phyloP scores from a whole-genome alignment of 2,329 filamentous ascomycete species.

The Fusarium tricinctum region DNA sequence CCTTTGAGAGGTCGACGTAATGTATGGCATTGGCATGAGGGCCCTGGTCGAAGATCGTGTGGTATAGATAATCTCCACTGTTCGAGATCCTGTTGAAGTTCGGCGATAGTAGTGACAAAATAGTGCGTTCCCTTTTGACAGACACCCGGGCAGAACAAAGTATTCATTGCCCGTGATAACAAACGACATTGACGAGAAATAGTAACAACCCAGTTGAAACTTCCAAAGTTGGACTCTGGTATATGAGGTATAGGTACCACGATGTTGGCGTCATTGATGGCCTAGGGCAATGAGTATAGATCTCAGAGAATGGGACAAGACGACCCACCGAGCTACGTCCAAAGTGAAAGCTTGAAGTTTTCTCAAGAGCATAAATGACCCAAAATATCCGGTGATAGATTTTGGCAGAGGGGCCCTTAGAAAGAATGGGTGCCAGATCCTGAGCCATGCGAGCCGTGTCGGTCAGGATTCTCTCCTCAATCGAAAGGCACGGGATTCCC shows the following conservation, averaged over 20 bases:
- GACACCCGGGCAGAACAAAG: constrained; percentile 35
- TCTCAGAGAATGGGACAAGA: accelerated
- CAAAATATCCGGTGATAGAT: constrained; percentile 38
- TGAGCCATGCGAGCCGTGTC: constrained; percentile 39
- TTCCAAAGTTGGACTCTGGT: constrained; percentile 38
- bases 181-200: constrained; percentile 34
- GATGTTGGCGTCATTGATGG: constrained; percentile 35
- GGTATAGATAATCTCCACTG: constrained; percentile 29
- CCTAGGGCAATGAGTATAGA: constrained; percentile 8
- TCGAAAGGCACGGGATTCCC: constrained; percentile 29
- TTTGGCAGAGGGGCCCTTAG: constrained; percentile 16
- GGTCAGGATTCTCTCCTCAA: constrained; percentile 40
- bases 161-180: constrained; percentile 32
- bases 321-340: constrained; percentile 38
- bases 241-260: constrained; percentile 33
- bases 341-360: constrained; percentile 44
- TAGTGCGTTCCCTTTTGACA: constrained; percentile 19
- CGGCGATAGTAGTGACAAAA: background rate
- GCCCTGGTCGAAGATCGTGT: constrained; percentile 22
- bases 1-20: constrained; percentile 26
- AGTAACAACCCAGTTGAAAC: constrained; percentile 29
- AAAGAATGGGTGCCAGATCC: constrained; percentile 23
- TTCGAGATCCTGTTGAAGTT: constrained; percentile 35
- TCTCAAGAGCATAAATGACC: constrained; percentile 41
- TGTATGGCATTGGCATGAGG: background rate